Conservation (phyloP, 164 flowering plant species). For the Nelumbo lutea region DNA sequence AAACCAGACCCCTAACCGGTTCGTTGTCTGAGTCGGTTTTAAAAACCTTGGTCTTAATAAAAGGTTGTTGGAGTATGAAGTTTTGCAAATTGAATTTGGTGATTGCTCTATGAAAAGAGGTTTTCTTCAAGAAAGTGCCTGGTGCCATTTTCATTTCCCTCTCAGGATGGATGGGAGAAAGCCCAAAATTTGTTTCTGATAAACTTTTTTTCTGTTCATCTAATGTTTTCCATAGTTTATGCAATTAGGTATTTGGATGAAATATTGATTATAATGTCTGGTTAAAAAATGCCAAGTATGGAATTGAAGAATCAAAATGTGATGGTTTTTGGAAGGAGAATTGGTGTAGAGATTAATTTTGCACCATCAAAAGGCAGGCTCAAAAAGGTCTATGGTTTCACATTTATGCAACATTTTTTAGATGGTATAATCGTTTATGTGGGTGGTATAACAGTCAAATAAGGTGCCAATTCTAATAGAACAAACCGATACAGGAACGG, state of each 20-base stretch:
- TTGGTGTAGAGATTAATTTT: constrained; percentile 20
- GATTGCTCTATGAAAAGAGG: constrained; percentile 65
- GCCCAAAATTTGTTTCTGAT: constrained; percentile 31
- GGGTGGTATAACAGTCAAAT: too few species aligned
- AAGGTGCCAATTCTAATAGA: too few species aligned
- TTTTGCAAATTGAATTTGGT: constrained; percentile 57
- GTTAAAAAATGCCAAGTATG: constrained; percentile 51
- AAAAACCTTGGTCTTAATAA: constrained; percentile 22
- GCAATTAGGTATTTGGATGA: constrained; percentile 89
- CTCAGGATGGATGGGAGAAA: constrained; percentile 31
- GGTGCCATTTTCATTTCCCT: constrained; percentile 56
- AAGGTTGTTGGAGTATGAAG: constrained; percentile 49
- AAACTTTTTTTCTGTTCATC: constrained; percentile 18
- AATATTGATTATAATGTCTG: constrained; percentile 71
- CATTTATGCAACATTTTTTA: too few species aligned
- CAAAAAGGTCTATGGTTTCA: too few species aligned
- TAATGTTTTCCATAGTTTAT: constrained; percentile 51
- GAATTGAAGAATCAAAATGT: constrained; percentile 53
- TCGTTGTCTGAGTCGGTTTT: too few species aligned
- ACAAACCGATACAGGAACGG: too few species aligned
- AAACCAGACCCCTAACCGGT: too few species aligned
- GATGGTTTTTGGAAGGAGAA: constrained; percentile 41
- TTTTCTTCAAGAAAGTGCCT: constrained; percentile 72
- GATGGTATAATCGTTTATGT: too few species aligned
- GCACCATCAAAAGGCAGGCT: too few species aligned